phyloP scores from a whole-genome alignment of 1,284 basidiomycete species.

The Flammula alnicola region DNA sequence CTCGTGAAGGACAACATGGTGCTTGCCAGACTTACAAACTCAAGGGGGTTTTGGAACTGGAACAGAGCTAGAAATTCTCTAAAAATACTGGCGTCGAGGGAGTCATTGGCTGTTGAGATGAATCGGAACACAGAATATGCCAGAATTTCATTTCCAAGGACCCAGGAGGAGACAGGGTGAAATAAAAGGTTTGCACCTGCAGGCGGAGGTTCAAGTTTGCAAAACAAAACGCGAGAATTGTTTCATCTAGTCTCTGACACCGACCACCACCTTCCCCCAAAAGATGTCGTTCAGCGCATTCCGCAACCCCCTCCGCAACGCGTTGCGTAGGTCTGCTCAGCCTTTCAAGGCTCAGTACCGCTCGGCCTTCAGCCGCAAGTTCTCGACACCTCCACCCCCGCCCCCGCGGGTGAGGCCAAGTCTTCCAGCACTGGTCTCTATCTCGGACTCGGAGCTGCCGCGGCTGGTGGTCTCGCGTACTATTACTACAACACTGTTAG shows the following conservation, averaged over 20 bases:
- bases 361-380: slow-evolving; percentile 45
- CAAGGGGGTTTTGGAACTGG: background rate
- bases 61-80: background rate
- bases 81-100: background rate
- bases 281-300: slow-evolving; percentile 35
- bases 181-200: background rate
- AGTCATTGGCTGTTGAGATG: background rate
- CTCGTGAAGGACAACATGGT: too few relatives aligned
- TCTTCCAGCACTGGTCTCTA: slow-evolving; percentile 59
- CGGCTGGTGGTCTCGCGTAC: slow-evolving; percentile 56
- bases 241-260: slow-evolving; percentile 13
- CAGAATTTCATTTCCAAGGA: too few relatives aligned
- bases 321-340: slow-evolving; percentile 25
- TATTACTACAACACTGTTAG: slow-evolving; percentile 61
- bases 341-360: slow-evolving; percentile 23
- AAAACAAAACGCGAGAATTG: too few relatives aligned
- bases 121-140: slow-evolving; percentile 2
- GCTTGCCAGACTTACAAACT: too few relatives aligned
- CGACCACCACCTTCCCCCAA: slow-evolving; percentile 23
- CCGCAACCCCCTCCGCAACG: slow-evolving; percentile 31
- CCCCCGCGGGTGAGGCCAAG: slow-evolving; percentile 36
- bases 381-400: slow-evolving; percentile 57
- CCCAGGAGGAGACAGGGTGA: background rate
- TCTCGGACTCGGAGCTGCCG: slow-evolving; percentile 57
- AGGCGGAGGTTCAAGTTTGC: background rate